These are phyloP conservation scores for Hydrangea macrophylla DNA, from an alignment of 148 eudicot species.

Conservation along the genomic window DNA sequence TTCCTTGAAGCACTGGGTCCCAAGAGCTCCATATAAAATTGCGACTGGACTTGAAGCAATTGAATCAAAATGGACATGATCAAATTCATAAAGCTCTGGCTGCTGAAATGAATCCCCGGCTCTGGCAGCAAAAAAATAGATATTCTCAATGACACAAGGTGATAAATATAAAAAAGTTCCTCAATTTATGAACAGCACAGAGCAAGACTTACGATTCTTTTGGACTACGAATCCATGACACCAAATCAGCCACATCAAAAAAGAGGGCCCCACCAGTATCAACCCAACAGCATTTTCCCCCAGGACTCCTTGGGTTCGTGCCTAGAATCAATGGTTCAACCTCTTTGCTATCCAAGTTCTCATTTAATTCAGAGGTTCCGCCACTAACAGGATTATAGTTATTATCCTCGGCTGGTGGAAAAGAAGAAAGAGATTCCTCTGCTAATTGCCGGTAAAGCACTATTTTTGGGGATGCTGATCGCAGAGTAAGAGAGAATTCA, in stretches of 20 bases:
- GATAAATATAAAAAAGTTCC: background rate
- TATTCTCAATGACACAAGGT: background rate
- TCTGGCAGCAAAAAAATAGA: slow-evolving; percentile 33
- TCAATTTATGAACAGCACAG: background rate
- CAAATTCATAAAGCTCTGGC: slow-evolving; percentile 90
- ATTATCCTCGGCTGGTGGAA: slow-evolving; percentile 65
- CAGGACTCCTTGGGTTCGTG: slow-evolving; percentile 55
- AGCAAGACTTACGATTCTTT: slow-evolving; percentile 53
- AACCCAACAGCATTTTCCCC: slow-evolving; percentile 96
- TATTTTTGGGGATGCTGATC: slow-evolving; percentile 91
- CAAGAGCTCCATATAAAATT: slow-evolving; percentile 94
- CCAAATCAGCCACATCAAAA: slow-evolving; percentile 61
- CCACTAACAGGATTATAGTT: slow-evolving; percentile 29
- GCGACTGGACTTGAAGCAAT: slow-evolving; percentile 67
- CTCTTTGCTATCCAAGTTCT: slow-evolving; percentile 24
- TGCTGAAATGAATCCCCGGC: slow-evolving; percentile 58
- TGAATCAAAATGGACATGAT: slow-evolving; percentile 70
- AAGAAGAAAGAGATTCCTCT: slow-evolving; percentile 92
- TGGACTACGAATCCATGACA: slow-evolving; percentile 53
- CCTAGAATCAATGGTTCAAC: slow-evolving; percentile 53
- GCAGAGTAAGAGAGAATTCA: slow-evolving; percentile 82
- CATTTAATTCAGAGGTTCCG: slow-evolving; percentile 30
- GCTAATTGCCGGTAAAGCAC: slow-evolving; percentile 88
- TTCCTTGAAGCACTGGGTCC: slow-evolving; percentile 73
- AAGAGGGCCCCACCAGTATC: slow-evolving; percentile 73